A percentile compares a stretch with the other conserved stretches of the same genome.
Evolutionary conservation across 768 basidiomycete species (phyloP).

Genomic region (Tricholoma hemisulphureum): DNA sequence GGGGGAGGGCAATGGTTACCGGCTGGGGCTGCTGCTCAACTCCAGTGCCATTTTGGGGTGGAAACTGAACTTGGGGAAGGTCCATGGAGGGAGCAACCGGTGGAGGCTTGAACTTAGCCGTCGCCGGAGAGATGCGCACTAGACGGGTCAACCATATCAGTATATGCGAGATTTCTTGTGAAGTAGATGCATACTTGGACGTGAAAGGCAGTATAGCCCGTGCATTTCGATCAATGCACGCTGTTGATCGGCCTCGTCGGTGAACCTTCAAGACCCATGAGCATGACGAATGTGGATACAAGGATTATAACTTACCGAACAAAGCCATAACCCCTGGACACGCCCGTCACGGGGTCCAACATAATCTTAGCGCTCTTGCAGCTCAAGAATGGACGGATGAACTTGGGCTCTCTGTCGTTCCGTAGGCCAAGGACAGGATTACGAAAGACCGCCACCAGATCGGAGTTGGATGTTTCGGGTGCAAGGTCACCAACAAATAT

Average conservation of each 20-base stretch:
- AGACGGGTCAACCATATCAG: slow-evolving; percentile 19
- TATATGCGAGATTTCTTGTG: slow-evolving; percentile 26
- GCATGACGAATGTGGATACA: slow-evolving; percentile 6
- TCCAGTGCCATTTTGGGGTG: slow-evolving; percentile 25
- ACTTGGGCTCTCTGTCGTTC: slow-evolving; percentile 84
- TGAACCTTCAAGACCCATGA: slow-evolving; percentile 55
- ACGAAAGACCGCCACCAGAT: slow-evolving; percentile 89
- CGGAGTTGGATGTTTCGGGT: slow-evolving; percentile 91
- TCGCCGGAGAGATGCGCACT: slow-evolving; percentile 92
- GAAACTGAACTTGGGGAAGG: slow-evolving; percentile 47
- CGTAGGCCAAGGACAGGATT: slow-evolving; percentile 84
- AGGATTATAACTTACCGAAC: slow-evolving; percentile 58
- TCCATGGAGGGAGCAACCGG: slow-evolving; percentile 40
- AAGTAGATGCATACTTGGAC: slow-evolving; percentile 65
- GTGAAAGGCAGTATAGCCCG: slow-evolving; percentile 83
- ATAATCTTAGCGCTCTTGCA: slow-evolving; percentile 97
- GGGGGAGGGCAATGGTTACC: slow-evolving; percentile 49
- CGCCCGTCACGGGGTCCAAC: slow-evolving; percentile 86
- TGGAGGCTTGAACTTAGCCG: slow-evolving; percentile 78
- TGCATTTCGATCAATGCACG: slow-evolving; percentile 91
- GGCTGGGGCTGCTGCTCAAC: slow-evolving; percentile 36
- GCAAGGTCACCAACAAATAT: slow-evolving; percentile 95
- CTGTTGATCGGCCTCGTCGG: slow-evolving; percentile 84
- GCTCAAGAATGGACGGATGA: slow-evolving; percentile 84
- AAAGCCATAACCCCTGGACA: slow-evolving; percentile 90